phyloP scores from a whole-genome alignment of 208 protist species.

The Angomonas desouzai region DNA sequence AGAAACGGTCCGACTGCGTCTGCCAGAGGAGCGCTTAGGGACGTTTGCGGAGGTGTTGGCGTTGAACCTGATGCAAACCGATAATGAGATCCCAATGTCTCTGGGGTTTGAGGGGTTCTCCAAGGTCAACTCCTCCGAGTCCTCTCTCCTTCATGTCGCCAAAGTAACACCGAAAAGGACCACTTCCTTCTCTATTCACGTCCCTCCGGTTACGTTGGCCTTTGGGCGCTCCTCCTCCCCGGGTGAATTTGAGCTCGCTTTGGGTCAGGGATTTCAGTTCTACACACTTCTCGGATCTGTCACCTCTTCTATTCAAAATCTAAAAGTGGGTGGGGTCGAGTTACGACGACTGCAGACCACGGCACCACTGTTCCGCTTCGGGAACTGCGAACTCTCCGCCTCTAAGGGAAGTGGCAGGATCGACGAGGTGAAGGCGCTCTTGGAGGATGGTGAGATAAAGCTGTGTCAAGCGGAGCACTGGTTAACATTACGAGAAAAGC shows the following conservation, averaged over 20 bases:
- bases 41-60: background rate
- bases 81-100: background rate
- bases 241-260: background rate
- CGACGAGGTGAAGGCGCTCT: background rate
- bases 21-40: background rate
- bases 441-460: background rate
- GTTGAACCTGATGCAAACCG: background rate
- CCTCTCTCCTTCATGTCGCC: background rate
- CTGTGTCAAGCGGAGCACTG: background rate
- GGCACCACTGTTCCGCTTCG: background rate
- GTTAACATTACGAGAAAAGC: background rate
- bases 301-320: background rate
- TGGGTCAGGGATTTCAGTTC: background rate
- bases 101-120: background rate
- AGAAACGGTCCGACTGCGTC: background rate
- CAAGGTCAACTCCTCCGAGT: background rate
- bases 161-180: background rate
- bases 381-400: background rate
- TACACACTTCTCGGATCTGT: background rate
- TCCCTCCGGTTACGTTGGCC: background rate
- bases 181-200: constrained; percentile 4
- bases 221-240: background rate
- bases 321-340: background rate
- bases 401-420: background rate
- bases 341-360: background rate